Conservation (phyloP, 768 basidiomycete genomes). For the Strobilomyces echinocephalus region DNA sequence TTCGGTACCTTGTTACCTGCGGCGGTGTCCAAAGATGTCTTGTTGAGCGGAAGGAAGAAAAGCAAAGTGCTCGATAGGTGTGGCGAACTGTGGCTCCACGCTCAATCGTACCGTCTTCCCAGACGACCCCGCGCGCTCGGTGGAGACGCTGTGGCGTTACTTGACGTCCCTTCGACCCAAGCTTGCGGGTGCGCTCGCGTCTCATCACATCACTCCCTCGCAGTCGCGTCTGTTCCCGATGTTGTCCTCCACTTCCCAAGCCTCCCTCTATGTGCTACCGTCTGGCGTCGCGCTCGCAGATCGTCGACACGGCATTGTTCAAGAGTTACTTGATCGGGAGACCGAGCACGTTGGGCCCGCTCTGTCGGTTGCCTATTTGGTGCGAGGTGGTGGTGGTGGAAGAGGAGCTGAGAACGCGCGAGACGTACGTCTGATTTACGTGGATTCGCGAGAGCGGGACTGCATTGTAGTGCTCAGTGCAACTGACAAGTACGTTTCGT, state of each 20-base stretch:
- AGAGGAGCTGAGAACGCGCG: constrained; percentile 72
- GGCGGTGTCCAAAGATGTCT: constrained; percentile 47
- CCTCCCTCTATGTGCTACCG: no score
- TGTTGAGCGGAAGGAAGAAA: constrained; percentile 39
- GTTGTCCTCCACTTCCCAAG: constrained; percentile 59
- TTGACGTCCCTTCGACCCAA: no score
- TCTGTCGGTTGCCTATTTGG: constrained; percentile 93
- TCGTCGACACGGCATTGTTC: no score
- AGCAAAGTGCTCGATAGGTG: constrained; percentile 27
- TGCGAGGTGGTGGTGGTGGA: constrained; percentile 95
- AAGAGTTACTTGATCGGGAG: constrained; percentile 51
- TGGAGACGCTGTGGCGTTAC: constrained; percentile 87
- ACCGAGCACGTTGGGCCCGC: constrained; percentile 74
- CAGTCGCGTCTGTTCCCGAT: constrained; percentile 65
- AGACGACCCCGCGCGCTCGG: constrained; percentile 64
- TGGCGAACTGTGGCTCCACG: constrained; percentile 9
- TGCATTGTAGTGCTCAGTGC: no score
- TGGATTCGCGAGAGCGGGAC: not conserved
- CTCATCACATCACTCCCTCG: constrained; percentile 51
- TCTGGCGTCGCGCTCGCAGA: no score
- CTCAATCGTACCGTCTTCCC: not conserved
- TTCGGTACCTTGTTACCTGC: constrained; percentile 38
- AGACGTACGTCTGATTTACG: constrained; percentile 47
- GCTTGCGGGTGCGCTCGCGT: no score
- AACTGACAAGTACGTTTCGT: not conserved